Base-by-base conservation (phyloP, 768 basidiomycete species). In the Auriscalpium orientale region DNA sequence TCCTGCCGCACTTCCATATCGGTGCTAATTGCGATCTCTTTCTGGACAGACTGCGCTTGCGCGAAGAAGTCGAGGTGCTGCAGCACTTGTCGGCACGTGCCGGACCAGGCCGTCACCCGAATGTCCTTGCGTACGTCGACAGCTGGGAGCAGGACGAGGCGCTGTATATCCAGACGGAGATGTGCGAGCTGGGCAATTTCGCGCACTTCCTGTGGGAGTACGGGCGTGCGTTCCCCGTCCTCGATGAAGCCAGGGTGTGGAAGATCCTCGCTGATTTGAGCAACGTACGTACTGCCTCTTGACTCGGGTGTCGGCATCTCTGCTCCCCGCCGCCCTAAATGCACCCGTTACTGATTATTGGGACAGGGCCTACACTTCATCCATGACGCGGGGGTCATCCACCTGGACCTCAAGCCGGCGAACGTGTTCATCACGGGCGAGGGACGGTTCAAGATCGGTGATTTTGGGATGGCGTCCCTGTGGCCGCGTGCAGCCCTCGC, bases 391-490 rank as follows among this genome's bases (percentile, higher is more conserved):
- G 86, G 87, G 54, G 84, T 97, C 56, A 87, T 98, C 50, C 97
- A 99, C 73, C 80, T 99, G 54, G 97, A 99, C 73, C 72, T 99
- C 61, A 99, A 99, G 74, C 97, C 97, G 12, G 92, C 92, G 45
- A 99, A 99, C 68, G 86, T 99, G 51, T 93, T 99, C 67, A 78
- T 99, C 64, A 93, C 91, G 10, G 76, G 77, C 8, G 80, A 85
- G 45, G 97, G 97, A 1, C 81, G 87, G 46, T 87, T 99, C 74
- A 93, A 92, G 74, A 93, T 99, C 68, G 95, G 95, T 8, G 97
- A 99, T 70, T 98, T 98, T 74, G 97, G 97, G 9, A 93, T 99
- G 85, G 95, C 95, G n/a, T 91, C 91, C 7, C 64, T 92, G 52
- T 95, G 91, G 89, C 92, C 93, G 1, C 76, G 93, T 40, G 73